A percentile compares a stretch with the other conserved stretches of the same genome.
These are phyloP conservation scores for Crataegus laevigata DNA, from an alignment of 306 rosid genomes.

Conservation along the genomic window DNA sequence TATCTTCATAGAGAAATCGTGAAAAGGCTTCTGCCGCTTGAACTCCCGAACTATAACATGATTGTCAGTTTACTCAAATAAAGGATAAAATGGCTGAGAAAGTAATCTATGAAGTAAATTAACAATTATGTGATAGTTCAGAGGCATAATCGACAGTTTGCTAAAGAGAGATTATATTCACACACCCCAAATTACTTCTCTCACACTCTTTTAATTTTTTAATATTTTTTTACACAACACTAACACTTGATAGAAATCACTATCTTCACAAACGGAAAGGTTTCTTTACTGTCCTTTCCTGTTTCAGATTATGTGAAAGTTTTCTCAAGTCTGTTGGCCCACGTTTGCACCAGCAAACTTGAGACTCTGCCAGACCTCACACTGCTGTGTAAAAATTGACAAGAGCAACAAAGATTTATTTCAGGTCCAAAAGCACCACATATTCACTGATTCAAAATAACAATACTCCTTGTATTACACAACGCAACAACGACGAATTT, in stretches of 20 bases:
- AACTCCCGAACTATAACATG: too few relatives aligned
- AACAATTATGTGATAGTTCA: background rate
- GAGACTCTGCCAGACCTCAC: conserved; percentile 2
- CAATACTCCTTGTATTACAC: background rate
- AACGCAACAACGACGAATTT: conserved; percentile 5
- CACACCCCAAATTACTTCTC: too few relatives aligned
- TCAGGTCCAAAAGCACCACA: background rate
- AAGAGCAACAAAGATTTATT: background rate
- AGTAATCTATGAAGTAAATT: too few relatives aligned
- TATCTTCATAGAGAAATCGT: too few relatives aligned
- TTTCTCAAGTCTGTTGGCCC: background rate
- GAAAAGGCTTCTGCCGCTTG: too few relatives aligned
- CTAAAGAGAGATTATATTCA: too few relatives aligned
- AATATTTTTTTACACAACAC: too few relatives aligned
- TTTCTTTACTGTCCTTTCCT: background rate
- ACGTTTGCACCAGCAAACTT: background rate
- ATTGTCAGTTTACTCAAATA: too few relatives aligned
- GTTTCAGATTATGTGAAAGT: background rate
- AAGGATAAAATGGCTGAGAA: too few relatives aligned
- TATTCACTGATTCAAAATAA: background rate
- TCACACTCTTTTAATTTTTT: too few relatives aligned
- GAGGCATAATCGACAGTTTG: background rate
- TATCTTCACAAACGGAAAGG: background rate
- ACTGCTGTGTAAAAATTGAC: background rate
- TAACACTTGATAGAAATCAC: background rate